A percentile compares a stretch with the other conserved stretches of the same genome.
Conservation (phyloP, 495 filamentous ascomycete genomes). For the Glutinoglossum americanum region DNA sequence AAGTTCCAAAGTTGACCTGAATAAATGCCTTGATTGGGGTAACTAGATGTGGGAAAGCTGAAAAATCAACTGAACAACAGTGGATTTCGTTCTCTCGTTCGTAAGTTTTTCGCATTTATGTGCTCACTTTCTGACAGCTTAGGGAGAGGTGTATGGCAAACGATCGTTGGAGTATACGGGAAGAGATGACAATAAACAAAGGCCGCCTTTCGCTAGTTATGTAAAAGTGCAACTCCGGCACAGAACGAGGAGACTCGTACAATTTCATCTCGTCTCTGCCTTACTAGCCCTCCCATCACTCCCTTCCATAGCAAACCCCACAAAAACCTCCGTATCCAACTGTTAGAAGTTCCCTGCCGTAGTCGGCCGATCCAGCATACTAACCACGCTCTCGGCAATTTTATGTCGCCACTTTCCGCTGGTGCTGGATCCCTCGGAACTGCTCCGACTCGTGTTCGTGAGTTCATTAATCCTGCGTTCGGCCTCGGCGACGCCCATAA, state of each 20-base stretch:
- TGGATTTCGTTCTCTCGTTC: too few species aligned
- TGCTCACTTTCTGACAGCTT: too few species aligned
- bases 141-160: too few species aligned
- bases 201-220: not conserved
- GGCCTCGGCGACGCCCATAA: not conserved
- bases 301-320: not conserved
- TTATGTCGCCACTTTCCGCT: not conserved
- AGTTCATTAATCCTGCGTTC: not conserved
- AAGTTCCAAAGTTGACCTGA: too few species aligned
- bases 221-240: not conserved
- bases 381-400: not conserved
- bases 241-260: not conserved
- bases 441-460: not conserved
- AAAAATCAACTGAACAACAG: too few species aligned
- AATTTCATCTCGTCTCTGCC: not conserved
- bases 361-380: not conserved
- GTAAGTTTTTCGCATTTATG: too few species aligned
- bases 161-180: too few species aligned
- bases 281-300: not conserved
- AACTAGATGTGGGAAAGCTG: too few species aligned
- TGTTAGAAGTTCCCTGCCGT: not conserved
- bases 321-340: not conserved
- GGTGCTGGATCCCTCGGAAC: not conserved
- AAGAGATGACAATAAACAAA: not conserved
- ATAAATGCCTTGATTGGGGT: too few species aligned